Evolutionary conservation across 495 filamentous ascomycete species (phyloP).

Genomic region (Penicillium taxi): DNA sequence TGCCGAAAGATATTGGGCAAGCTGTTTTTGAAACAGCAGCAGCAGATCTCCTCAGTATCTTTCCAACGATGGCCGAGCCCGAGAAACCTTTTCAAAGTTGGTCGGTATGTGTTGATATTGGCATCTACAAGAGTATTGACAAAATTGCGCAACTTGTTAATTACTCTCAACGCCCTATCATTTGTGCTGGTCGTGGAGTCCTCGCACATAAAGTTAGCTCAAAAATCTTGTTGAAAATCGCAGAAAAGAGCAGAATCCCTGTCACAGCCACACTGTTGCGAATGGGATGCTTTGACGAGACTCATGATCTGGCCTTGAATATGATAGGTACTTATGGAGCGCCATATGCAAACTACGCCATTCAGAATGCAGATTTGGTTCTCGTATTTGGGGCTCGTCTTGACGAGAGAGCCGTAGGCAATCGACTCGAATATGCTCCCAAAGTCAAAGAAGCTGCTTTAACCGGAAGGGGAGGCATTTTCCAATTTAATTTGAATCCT

Average conservation of each 20-base stretch:
- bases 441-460: conserved; percentile 47
- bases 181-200: conserved; percentile 54
- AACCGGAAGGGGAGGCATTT: conserved; percentile 51
- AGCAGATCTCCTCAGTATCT: neutral
- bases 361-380: conserved; percentile 58
- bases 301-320: conserved; percentile 49
- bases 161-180: conserved; percentile 50
- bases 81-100: no score
- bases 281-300: conserved; percentile 54
- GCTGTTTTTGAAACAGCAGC: conserved; percentile 27
- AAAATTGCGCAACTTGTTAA: conserved; percentile 46
- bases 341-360: conserved; percentile 55
- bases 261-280: conserved; percentile 61
- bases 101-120: neutral
- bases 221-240: conserved; percentile 44
- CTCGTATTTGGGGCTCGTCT: conserved; percentile 55
- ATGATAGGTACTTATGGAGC: conserved; percentile 62
- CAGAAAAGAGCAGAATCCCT: conserved; percentile 51
- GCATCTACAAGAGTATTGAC: neutral
- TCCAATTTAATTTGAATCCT: conserved; percentile 58
- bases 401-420: conserved; percentile 53
- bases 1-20: conserved; percentile 54
- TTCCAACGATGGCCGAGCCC: neutral
- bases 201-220: conserved; percentile 45
- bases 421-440: conserved; percentile 48